Evolutionary conservation across 176 grass and related monocot species (phyloP).

Genomic region (Juncus effusus): DNA sequence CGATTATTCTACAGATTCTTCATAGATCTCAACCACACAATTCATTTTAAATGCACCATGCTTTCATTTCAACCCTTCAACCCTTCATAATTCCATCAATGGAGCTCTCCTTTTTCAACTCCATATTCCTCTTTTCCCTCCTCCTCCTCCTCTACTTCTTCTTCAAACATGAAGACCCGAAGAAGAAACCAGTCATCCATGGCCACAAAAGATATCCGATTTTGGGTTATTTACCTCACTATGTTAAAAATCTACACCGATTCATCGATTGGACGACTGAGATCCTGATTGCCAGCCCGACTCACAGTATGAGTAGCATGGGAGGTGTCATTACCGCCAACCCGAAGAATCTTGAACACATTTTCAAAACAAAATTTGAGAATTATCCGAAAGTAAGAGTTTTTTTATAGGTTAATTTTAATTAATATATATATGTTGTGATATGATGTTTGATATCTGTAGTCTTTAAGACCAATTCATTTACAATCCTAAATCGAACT

Average conservation of each 20-base stretch:
- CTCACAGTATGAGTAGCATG: slow-evolving; percentile 46
- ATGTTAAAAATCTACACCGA: slow-evolving; percentile 39
- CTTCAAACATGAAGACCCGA: slow-evolving; percentile 8
- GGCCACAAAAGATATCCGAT: slow-evolving; percentile 45
- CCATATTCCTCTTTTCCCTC: background rate
- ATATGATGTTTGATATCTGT: background rate
- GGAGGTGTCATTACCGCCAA: slow-evolving; percentile 37
- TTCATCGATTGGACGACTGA: slow-evolving; percentile 51
- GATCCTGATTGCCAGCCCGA: slow-evolving; percentile 29
- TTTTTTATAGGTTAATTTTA: background rate
- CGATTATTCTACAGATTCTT: too few relatives aligned
- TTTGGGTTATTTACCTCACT: slow-evolving; percentile 42
- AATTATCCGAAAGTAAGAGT: slow-evolving; percentile 32
- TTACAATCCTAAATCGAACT: too few relatives aligned
- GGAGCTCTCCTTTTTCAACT: slow-evolving; percentile 28
- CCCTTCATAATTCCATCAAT: background rate
- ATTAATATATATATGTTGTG: background rate
- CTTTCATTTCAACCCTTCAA: background rate
- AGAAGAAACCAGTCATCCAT: slow-evolving; percentile 21
- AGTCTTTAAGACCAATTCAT: too few relatives aligned
- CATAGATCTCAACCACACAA: too few relatives aligned
- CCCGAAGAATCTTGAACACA: slow-evolving; percentile 34
- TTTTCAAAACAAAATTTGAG: slow-evolving; percentile 24
- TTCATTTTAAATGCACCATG: too few relatives aligned
- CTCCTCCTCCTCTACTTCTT: slow-evolving; percentile 18